These are phyloP conservation scores for Stemphylium beticola DNA, from an alignment of 2,329 filamentous ascomycete genomes.

Conservation along the genomic window DNA sequence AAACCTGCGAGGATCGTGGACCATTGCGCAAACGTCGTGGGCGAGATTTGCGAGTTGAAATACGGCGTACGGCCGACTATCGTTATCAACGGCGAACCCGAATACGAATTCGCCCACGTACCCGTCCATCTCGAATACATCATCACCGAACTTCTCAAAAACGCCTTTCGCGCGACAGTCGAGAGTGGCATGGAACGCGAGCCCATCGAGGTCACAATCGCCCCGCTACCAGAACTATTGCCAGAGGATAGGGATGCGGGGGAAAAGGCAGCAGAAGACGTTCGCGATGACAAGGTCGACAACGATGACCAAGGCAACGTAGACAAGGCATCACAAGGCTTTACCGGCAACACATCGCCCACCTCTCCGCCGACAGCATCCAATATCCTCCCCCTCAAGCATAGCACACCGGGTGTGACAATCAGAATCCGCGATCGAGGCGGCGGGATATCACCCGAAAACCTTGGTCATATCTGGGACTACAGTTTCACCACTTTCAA, in stretches of 20 bases:
- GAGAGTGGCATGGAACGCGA: conserved; percentile 81
- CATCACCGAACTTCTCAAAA: conserved; percentile 93
- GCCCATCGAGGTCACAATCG: conserved; percentile 90
- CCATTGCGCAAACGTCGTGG: conserved; percentile 86
- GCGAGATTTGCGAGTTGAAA: conserved; percentile 94
- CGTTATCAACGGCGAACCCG: conserved; percentile 81
- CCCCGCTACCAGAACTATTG: conserved; percentile 65
- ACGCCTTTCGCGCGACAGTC: conserved; percentile 91
- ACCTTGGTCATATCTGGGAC: conserved; percentile 88
- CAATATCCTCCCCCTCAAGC: conserved; percentile 54
- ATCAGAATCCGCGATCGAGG: conserved; percentile 96
- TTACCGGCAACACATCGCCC: conserved; percentile 33
- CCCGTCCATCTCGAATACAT: conserved; percentile 98
- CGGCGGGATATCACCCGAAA: conserved; percentile 85
- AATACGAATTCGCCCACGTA: conserved; percentile 90
- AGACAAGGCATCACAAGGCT: conserved; percentile 39
- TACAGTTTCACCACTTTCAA: conserved; percentile 97
- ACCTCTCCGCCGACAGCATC: conserved; percentile 31
- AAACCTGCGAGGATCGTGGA: conserved; percentile 82
- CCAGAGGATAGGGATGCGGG: conserved; percentile 24
- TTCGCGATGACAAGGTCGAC: conserved; percentile 20
- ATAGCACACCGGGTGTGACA: conserved; percentile 79
- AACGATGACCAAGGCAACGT: conserved; percentile 42
- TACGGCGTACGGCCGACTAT: conserved; percentile 87
- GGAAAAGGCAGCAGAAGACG: conserved; percentile 15